Evolutionary conservation across 2,329 filamentous ascomycete genomes (phyloP).

Genomic region (Endocalyx cinctus): DNA sequence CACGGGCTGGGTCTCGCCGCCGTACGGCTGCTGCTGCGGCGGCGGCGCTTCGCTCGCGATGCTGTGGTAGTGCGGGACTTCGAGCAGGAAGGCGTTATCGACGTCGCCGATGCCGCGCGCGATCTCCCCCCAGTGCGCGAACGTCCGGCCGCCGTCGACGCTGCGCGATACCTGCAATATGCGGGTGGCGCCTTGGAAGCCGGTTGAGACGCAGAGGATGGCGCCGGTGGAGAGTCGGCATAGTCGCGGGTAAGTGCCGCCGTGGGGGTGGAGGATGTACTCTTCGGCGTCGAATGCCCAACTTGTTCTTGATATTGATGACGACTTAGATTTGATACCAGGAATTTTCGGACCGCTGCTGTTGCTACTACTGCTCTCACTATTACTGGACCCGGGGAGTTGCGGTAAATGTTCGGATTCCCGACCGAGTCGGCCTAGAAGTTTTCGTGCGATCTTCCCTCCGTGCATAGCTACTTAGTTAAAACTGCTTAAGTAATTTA

Average conservation of each 20-base stretch:
- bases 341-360: too few species aligned
- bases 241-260: constrained; percentile 45
- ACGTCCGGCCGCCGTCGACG: constrained; percentile 36
- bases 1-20: constrained; percentile 12
- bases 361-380: too few species aligned
- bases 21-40: too few species aligned
- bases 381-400: too few species aligned
- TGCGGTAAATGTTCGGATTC: too few species aligned
- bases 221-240: constrained; percentile 38
- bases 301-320: too few species aligned
- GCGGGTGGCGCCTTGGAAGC: constrained; percentile 31
- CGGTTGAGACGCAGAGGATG: constrained; percentile 41
- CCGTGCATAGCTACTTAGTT: too few species aligned
- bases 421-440: too few species aligned
- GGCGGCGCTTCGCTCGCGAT: constrained; percentile 3
- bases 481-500: too few species aligned
- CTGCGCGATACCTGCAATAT: constrained; percentile 39
- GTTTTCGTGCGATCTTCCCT: too few species aligned
- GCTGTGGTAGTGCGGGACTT: constrained; percentile 25
- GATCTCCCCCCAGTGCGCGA: constrained; percentile 37
- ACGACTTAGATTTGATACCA: too few species aligned
- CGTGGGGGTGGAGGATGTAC: constrained; percentile 35
- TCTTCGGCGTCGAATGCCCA: constrained; percentile 31
- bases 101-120: constrained; percentile 37
- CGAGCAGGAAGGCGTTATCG: constrained; percentile 43